phyloP scores from a whole-genome alignment of 768 basidiomycete species.

The Candolleomyces eurysporus region DNA sequence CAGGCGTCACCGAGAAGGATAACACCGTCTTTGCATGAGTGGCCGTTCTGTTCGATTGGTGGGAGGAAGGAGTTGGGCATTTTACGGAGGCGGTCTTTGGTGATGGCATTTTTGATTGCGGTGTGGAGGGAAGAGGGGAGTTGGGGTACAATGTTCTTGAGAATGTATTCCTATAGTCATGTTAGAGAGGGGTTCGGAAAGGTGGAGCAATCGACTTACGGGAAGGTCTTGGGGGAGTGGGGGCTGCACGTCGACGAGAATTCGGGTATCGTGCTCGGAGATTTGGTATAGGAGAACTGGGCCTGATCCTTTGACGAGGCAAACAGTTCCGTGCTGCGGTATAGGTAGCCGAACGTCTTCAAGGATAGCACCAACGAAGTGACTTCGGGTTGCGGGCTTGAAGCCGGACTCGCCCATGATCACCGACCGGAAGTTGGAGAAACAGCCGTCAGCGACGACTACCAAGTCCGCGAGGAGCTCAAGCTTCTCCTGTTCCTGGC shows the following conservation, averaged over 20 bases:
- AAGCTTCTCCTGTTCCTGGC: slow-evolving; percentile 32
- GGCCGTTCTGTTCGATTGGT: slow-evolving; percentile 60
- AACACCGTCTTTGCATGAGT: slow-evolving; percentile 59
- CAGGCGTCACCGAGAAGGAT: slow-evolving; percentile 92
- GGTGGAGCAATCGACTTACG: slow-evolving; percentile 35
- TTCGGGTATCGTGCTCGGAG: slow-evolving; percentile 82
- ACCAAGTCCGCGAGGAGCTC: slow-evolving; percentile 73
- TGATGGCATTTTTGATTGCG: slow-evolving; percentile 65
- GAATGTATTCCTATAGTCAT: slow-evolving; percentile 57
- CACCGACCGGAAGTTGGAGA: slow-evolving; percentile 81
- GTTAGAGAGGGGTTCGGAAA: slow-evolving; percentile 3
- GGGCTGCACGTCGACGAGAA: slow-evolving; percentile 86
- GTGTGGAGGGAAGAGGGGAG: slow-evolving; percentile 72
- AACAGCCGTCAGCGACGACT: slow-evolving; percentile 91
- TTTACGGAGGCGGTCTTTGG: slow-evolving; percentile 75
- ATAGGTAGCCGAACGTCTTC: slow-evolving; percentile 75
- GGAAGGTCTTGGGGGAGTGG: slow-evolving; percentile 83
- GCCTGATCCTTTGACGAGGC: slow-evolving; percentile 74
- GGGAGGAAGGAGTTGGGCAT: slow-evolving; percentile 98
- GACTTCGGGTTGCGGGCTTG: slow-evolving; percentile 60
- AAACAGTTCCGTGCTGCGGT: slow-evolving; percentile 80
- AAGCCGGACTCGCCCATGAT: slow-evolving; percentile 55
- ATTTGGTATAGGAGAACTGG: slow-evolving; percentile 95
- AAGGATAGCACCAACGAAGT: slow-evolving; percentile 86
- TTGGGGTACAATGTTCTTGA: slow-evolving; percentile 71